Percentiles rank a stretch among this genome's conserved stretches.
Evolutionary conservation across 1,284 basidiomycete genomes (phyloP).

Genomic region (Wolfiporia cocos): DNA sequence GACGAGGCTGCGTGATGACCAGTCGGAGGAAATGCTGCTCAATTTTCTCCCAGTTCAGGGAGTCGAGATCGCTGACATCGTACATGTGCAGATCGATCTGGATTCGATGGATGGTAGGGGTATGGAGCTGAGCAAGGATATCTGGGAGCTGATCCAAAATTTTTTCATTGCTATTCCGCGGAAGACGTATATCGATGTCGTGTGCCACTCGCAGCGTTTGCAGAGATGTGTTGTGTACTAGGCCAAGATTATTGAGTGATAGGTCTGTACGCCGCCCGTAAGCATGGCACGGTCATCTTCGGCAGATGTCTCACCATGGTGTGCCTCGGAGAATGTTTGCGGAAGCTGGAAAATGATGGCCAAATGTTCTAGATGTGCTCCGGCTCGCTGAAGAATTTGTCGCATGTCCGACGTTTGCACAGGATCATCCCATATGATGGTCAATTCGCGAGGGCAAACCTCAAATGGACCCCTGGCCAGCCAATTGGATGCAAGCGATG

Average conservation of each 20-base stretch:
- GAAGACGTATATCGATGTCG: no score
- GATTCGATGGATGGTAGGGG: neutral
- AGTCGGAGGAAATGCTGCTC: neutral
- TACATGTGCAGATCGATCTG: neutral
- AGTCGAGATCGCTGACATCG: neutral
- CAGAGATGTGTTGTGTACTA: no score
- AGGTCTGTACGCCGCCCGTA: no score
- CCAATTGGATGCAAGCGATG: slow-evolving; percentile 2
- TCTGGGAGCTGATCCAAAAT: no score
- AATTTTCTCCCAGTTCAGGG: slow-evolving; percentile 2
- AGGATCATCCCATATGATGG: slow-evolving; percentile 2
- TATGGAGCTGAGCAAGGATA: neutral
- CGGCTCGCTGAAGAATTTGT: neutral
- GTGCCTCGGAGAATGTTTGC: neutral
- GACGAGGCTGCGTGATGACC: neutral
- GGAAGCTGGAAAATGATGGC: neutral
- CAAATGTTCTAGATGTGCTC: slow-evolving; percentile 1
- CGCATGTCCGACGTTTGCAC: slow-evolving; percentile 1
- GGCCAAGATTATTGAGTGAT: no score
- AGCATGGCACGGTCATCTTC: no score
- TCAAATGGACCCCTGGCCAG: slow-evolving; percentile 2
- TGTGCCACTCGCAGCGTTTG: no score
- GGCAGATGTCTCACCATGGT: neutral
- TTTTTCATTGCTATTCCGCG: no score
- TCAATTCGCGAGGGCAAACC: slow-evolving; percentile 1